A percentile compares a stretch with the other conserved stretches of the same genome.
Evolutionary conservation across 2,329 filamentous ascomycete species (phyloP).

Genomic region (Arthrobotrys pseudoclavata): DNA sequence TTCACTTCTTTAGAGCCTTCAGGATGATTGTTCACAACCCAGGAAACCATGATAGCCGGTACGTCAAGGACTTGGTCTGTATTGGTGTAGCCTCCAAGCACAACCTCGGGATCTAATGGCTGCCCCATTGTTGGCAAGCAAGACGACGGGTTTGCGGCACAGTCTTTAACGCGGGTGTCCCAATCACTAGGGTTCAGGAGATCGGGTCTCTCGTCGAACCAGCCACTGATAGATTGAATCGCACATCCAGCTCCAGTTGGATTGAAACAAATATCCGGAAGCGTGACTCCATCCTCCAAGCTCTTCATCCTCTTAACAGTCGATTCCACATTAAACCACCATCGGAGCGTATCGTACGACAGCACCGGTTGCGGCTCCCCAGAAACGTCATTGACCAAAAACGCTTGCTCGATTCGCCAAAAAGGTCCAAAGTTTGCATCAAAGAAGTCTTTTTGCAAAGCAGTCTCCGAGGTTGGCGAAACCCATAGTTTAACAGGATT

Average conservation of each 20-base stretch:
- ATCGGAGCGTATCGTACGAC: slow-evolving; percentile 86
- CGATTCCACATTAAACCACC: slow-evolving; percentile 94
- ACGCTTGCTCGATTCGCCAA: slow-evolving; percentile 92
- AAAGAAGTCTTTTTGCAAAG: slow-evolving; percentile 93
- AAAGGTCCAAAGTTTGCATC: slow-evolving; percentile 95
- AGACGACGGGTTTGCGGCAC: slow-evolving; percentile 80
- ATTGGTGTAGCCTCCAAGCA: slow-evolving; percentile 83
- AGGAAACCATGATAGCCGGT: slow-evolving; percentile 86
- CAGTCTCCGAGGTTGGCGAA: slow-evolving; percentile 90
- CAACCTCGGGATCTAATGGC: slow-evolving; percentile 85
- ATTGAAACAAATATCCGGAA: slow-evolving; percentile 93
- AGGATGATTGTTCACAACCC: slow-evolving; percentile 89
- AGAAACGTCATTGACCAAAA: slow-evolving; percentile 88
- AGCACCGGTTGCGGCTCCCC: slow-evolving; percentile 80
- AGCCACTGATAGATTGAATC: slow-evolving; percentile 90
- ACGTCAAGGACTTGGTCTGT: slow-evolving; percentile 78
- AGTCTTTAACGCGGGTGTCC: slow-evolving; percentile 79
- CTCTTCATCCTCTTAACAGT: slow-evolving; percentile 81
- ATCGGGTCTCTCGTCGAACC: slow-evolving; percentile 79
- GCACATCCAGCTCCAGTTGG: slow-evolving; percentile 90
- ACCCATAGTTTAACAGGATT: slow-evolving; percentile 96
- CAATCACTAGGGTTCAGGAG: slow-evolving; percentile 77
- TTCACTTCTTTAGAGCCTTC: slow-evolving; percentile 79
- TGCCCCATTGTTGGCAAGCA: slow-evolving; percentile 92
- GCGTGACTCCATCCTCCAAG: slow-evolving; percentile 74